Evolutionary conservation across 2,329 filamentous ascomycete genomes (phyloP), one percentile per base, ranked within the genome.

Genomic region (Sporothrix globosa): DNA sequence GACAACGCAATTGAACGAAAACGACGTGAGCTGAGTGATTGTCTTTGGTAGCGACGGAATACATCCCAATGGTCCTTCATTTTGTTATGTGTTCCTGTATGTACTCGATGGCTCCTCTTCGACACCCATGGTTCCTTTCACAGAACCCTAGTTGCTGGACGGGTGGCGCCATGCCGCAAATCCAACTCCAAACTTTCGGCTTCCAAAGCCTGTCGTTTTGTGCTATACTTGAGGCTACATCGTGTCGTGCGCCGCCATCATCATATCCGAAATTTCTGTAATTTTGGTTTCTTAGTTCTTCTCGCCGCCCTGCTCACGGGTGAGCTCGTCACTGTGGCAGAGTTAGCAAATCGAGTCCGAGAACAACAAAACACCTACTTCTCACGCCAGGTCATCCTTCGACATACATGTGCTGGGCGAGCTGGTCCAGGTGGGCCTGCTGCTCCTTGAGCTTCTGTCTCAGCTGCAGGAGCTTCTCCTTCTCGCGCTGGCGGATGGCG

Each of bases 401-500:
- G 30, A 82, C 90, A 79, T 83, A 96, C 92, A 97, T 93, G 86
- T 96, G 92, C 78, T 91, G 87, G 77, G 93, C 90, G 73, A 97
- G 88, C 80, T 94, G 90, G 79, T 95, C 85, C 75, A 97, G 88
- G 84, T 97, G 92, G 75, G 89, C 83, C 81, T 92, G 88, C 84
- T 97, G 93, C 81, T 92, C 89, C 73, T 81, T 78, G 74, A 97
- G 87, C 84, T 88, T 89, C 83, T 87, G 85, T 82, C 88, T 90
- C 76, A 97, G 89, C 79, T 88, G 87, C 68, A 87, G 76, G 73
- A 97, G 90, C 92, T 97, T 97, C 84, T 94, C 90, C 83, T 89
- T 88, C 87, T 98, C 96, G 79, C 93, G 92, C 84, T 91, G 85
- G 77, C 89, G 88, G 83, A 99, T 93, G 82, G 91, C 92, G 76